Conservation (phyloP, 768 basidiomycete species). For the Leucocoprinus leucothites region DNA sequence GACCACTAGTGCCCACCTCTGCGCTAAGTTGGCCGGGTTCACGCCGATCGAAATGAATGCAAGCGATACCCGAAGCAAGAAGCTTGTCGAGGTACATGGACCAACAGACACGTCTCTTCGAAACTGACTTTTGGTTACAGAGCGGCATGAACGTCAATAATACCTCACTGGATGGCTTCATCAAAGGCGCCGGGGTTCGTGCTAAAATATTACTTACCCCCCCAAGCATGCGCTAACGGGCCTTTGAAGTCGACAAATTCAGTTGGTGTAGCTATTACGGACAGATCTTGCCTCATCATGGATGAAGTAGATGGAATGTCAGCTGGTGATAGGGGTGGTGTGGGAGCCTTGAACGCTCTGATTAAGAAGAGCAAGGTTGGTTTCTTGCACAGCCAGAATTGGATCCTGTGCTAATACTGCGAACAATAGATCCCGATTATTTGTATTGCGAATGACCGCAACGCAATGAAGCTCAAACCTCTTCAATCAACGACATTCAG, state of each 20-base stretch:
- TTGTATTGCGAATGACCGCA: slow-evolving; percentile 91
- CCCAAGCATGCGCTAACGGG: neutral
- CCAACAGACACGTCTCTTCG: neutral
- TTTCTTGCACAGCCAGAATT: neutral
- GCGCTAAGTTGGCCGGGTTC: slow-evolving; percentile 87
- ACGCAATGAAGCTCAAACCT: slow-evolving; percentile 90
- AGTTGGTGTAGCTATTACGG: slow-evolving; percentile 70
- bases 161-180: slow-evolving; percentile 82
- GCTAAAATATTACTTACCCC: neutral
- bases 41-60: slow-evolving; percentile 96
- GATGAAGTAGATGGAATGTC: slow-evolving; percentile 99
- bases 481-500: slow-evolving; percentile 67
- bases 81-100: slow-evolving; percentile 79
- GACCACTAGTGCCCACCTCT: slow-evolving; percentile 92
- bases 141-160: slow-evolving; percentile 90
- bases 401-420: neutral
- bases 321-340: slow-evolving; percentile 93
- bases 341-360: slow-evolving; percentile 86
- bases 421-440: slow-evolving; percentile 83
- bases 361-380: slow-evolving; percentile 89
- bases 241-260: slow-evolving; percentile 48
- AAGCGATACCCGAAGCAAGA: slow-evolving; percentile 93
- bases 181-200: slow-evolving; percentile 54
- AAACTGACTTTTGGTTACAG: slow-evolving; percentile 32
- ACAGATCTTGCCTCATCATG: slow-evolving; percentile 91